Evolutionary conservation across 2,329 filamentous ascomycete genomes (phyloP), one percentile per base, ranked within the genome.

Genomic region (Sphaceloma murrayae): DNA sequence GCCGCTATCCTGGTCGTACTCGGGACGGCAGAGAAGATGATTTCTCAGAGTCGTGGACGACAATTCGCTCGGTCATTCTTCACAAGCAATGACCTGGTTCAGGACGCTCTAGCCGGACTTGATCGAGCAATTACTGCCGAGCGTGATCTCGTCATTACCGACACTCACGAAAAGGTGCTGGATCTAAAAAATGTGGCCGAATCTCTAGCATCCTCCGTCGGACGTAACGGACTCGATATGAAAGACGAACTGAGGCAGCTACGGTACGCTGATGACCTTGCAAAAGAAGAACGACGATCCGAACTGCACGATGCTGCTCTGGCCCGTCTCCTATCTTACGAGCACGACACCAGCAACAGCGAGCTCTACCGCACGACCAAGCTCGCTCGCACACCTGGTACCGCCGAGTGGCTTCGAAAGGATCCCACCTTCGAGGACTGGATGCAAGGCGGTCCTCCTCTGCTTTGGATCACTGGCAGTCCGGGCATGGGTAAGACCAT

Each of bases 401-500:
- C 34, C 10, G 34, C 16, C 2, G 21, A 38, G 2, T 38, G 34
- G 34, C 34, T 38, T 11, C 10, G 16, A 11, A 24, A 38, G 19
- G 34, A 38, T 22, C 24, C 14, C 11, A 24, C 21, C 11, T 38
- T 38, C 13, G 9, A 7, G 18, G 17, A 38, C 11, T 38, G 34
- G 34, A 38, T 19, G 13, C 21, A n/a, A 4, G 34, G 34, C 11
- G 7, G 3, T 8, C 16, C 21, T 2, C 34, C 34, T 3, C 5
- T 38, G 9, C 21, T 38, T 2, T 38, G 34, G 34, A 26, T 38
- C 5, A 24, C 27, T 26, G 34, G 34, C 11, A 19, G 27, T 13
- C 34, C 34, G 13, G 34, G 34, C 27, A 38, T 38, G 34, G 34
- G 34, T 10, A 38, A 38, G 17, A 24, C 34, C 8, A 22, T 38